These are phyloP conservation scores for Sporothrix inflata DNA, from an alignment of 2,329 filamentous ascomycete species.

Conservation along the genomic window DNA sequence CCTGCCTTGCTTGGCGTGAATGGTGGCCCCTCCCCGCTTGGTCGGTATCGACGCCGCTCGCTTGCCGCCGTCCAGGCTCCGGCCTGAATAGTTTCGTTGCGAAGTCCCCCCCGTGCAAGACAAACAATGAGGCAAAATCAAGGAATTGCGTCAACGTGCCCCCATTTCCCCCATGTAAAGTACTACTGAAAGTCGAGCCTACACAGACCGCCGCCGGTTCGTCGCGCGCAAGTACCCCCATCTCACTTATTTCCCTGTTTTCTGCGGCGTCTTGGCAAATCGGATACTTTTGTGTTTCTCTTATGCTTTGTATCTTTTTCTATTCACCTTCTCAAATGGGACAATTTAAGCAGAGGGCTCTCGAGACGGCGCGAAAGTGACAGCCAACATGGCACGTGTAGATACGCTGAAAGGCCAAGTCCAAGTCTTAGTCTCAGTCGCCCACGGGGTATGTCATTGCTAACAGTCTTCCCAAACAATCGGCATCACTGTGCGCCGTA, in stretches of 20 bases:
- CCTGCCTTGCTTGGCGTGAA: not conserved
- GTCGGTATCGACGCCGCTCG: not conserved
- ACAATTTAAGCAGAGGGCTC: not conserved
- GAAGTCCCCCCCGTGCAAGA: not conserved
- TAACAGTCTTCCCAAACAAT: constrained; percentile 5
- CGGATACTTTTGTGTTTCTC: not conserved
- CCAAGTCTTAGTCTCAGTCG: not conserved
- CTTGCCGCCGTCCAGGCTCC: not conserved
- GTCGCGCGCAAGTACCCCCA: not conserved
- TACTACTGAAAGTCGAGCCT: not conserved
- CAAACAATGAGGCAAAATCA: not conserved
- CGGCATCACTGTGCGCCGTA: not conserved
- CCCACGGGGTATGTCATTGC: constrained; percentile 2
- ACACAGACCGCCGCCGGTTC: not conserved
- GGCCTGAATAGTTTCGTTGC: not conserved
- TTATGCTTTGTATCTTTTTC: constrained; percentile 9
- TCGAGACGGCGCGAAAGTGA: not conserved
- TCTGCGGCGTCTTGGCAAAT: not conserved
- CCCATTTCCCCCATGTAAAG: not conserved
- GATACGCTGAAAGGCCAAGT: not conserved
- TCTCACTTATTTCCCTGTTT: constrained; percentile 15
- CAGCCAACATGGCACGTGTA: constrained; percentile 1
- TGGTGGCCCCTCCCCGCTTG: not conserved
- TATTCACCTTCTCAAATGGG: constrained; percentile 3
- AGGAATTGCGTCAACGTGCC: not conserved